Evolutionary conservation across 345 rosid genomes (phyloP), one percentile per base, ranked within the genome.

Genomic region (Brassica juncea): DNA sequence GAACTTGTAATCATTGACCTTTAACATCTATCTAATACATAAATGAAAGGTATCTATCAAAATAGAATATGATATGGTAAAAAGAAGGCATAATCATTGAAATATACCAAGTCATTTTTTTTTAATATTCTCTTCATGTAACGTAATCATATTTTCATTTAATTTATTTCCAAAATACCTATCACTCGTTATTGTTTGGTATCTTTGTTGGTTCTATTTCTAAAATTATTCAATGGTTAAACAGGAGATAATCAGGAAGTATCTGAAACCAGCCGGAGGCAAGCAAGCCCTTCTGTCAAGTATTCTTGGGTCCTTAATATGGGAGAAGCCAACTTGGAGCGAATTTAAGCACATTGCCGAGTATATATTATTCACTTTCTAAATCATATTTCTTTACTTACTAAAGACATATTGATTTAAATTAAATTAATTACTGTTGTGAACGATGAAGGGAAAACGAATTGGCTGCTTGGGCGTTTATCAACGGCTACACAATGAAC

Each of bases 381-480:
- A 61, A 42, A n/a, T 39, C 5, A 57, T 32, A 2, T 74, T 47
- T 72, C 32, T 47, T 61, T 71, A 63, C 1, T 28, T 3, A 59
- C 31, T 5, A 25, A 60, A 2, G 12, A 60, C 65, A 11, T 60
- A 25, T 4, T 60, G 15, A 60, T 57, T 57, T 57, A 3, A 21
- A 57, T 57, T 57, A 57, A 21, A 19, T 57, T 19, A 57, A 6
- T 16, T 6, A 2, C 27, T 58, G 23, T 68, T 59, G 10, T 39
- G 32, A 39, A 14, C 6, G 4, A 6, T 70, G 42, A 70, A 94
- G 97, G 82, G 97, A 92, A 87, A 94, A 90, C 73, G 98, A 94
- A 80, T 89, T 86, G 85, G 97, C 90, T 79, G 99, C 97, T 27
- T 94, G 99, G 97, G 88, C 94, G 16, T 91, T 94, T 28, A 88